Conservation (phyloP, 2,329 filamentous ascomycete species). For the Aspergillus sojae region DNA sequence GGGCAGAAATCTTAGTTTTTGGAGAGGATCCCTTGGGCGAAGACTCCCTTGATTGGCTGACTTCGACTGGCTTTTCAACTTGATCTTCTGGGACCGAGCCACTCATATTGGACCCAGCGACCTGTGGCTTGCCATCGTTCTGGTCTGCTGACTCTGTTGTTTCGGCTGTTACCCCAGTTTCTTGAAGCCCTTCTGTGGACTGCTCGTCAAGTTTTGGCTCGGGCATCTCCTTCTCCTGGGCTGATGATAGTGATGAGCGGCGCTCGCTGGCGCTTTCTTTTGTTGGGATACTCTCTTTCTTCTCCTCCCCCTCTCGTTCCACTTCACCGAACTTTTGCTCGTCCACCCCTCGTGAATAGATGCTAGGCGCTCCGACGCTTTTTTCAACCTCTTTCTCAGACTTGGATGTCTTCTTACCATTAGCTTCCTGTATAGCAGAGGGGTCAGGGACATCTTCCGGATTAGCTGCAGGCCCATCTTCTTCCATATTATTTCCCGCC, state of each 20-base stretch:
- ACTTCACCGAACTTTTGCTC: constrained; percentile 2
- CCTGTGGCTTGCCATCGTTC: neutral
- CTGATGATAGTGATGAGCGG: neutral
- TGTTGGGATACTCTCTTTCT: neutral
- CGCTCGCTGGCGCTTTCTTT: neutral
- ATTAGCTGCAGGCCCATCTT: neutral
- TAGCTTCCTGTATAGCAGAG: neutral
- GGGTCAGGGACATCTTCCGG: neutral
- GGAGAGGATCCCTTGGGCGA: neutral
- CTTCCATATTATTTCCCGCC: constrained; percentile 1
- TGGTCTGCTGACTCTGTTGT: neutral
- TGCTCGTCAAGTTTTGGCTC: neutral
- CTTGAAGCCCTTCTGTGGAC: neutral
- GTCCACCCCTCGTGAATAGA: constrained; percentile 10
- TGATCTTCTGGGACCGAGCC: neutral
- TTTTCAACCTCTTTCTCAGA: neutral
- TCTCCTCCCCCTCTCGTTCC: neutral
- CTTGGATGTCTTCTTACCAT: neutral
- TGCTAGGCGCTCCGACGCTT: constrained; percentile 4
- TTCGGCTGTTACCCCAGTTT: neutral
- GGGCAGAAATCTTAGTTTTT: neutral
- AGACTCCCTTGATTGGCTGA: neutral
- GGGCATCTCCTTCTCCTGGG: neutral
- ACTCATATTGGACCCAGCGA: neutral
- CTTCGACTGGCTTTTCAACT: neutral